A percentile compares a stretch with the other conserved stretches of the same genome.
These are phyloP conservation scores for Stromatinia cepivora DNA, from an alignment of 2,329 filamentous ascomycete genomes.

Conservation along the genomic window DNA sequence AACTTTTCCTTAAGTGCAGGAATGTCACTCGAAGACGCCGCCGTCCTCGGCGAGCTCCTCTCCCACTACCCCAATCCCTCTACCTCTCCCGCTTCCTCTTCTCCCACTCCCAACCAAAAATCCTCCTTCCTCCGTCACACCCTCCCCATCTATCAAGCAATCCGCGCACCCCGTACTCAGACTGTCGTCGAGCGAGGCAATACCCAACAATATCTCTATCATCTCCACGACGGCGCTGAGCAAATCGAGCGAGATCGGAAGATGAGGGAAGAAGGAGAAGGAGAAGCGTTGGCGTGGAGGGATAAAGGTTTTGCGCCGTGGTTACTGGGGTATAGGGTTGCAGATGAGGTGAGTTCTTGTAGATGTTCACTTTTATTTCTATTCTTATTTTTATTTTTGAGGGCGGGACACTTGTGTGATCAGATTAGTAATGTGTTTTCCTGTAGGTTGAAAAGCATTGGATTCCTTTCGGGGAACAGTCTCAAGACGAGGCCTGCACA, in stretches of 20 bases:
- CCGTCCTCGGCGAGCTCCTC: conserved; percentile 57
- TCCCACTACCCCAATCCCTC: conserved; percentile 39
- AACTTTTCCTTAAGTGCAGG: conserved; percentile 45
- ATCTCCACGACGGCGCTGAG: conserved; percentile 55
- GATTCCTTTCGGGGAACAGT: background rate
- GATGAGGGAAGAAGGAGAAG: conserved; percentile 43
- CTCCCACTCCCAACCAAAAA: conserved; percentile 21
- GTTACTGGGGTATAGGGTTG: conserved; percentile 46
- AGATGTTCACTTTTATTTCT: no score
- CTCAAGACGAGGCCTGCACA: background rate
- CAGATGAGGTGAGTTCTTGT: conserved; percentile 40
- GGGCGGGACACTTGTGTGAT: background rate
- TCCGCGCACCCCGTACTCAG: conserved; percentile 58
- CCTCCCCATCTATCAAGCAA: conserved; percentile 55
- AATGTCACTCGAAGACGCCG: conserved; percentile 62
- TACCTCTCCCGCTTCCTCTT: background rate
- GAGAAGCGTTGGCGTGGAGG: conserved; percentile 45
- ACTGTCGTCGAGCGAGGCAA: conserved; percentile 60
- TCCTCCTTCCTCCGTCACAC: conserved; percentile 38
- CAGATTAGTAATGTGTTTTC: background rate
- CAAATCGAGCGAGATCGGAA: conserved; percentile 56
- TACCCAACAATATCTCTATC: conserved; percentile 60
- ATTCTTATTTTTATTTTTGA: background rate
- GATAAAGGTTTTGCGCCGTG: conserved; percentile 45
- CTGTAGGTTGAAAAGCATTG: background rate